Conservation (phyloP, 2,329 filamentous ascomycete species). For the Neonectria magnoliae region DNA sequence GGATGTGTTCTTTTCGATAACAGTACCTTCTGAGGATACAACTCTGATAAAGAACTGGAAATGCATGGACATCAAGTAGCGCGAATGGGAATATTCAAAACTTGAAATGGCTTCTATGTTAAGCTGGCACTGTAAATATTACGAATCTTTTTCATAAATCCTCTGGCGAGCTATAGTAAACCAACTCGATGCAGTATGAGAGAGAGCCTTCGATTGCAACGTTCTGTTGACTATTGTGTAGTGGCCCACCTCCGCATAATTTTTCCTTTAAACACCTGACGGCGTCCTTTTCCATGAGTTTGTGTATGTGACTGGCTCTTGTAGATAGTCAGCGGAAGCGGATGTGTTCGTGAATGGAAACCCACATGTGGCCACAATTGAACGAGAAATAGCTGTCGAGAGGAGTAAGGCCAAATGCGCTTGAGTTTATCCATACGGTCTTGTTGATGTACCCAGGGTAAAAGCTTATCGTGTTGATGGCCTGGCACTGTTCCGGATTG, state of each 20-base stretch:
- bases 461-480: conserved; percentile 17
- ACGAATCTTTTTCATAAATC: too few relatives aligned
- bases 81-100: too few relatives aligned
- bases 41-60: too few relatives aligned
- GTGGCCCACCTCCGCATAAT: neutral
- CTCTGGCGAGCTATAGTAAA: too few relatives aligned
- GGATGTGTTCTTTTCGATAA: too few relatives aligned
- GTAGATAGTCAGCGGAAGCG: neutral
- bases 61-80: too few relatives aligned
- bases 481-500: conserved; percentile 1
- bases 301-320: conserved; percentile 13
- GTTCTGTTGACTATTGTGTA: neutral
- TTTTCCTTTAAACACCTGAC: neutral
- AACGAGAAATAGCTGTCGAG: conserved; percentile 21
- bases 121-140: too few relatives aligned
- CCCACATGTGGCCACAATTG: conserved; percentile 21
- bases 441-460: conserved; percentile 8
- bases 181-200: too few relatives aligned
- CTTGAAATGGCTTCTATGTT: too few relatives aligned
- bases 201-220: too few relatives aligned
- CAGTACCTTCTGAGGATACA: too few relatives aligned
- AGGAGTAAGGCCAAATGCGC: neutral
- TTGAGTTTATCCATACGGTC: conserved; percentile 1
- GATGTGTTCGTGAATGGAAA: neutral
- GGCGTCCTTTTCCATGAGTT: conserved; percentile 15